These are phyloP conservation scores for Lactifluus rugatus DNA, from an alignment of 768 basidiomycete genomes.

Conservation along the genomic window DNA sequence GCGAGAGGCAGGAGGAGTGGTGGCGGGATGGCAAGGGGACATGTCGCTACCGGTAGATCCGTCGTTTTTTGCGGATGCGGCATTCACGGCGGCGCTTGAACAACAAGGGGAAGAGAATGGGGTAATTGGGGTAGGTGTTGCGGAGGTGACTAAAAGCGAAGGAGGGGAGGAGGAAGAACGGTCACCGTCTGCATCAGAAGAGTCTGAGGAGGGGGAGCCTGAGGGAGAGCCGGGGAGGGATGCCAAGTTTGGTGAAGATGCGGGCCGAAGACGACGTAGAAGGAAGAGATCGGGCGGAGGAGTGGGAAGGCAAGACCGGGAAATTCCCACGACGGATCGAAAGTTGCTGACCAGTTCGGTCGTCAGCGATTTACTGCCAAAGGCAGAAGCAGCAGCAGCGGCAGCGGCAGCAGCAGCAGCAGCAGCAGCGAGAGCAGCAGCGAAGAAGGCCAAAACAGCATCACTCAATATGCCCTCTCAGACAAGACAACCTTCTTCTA, in stretches of 20 bases:
- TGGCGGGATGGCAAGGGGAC: conserved; percentile 34
- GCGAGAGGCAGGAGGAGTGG: conserved; percentile 25
- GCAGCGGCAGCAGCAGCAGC: conserved; percentile 5
- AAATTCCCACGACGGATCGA: conserved; percentile 12
- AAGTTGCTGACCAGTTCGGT: conserved; percentile 12
- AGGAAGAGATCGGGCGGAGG: neutral
- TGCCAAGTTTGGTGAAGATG: neutral
- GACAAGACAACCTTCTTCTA: conserved; percentile 41
- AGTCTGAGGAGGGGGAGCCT: neutral
- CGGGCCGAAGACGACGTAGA: conserved; percentile 1
- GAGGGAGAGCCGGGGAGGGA: neutral
- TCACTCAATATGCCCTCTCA: conserved; percentile 21
- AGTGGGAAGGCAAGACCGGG: neutral
- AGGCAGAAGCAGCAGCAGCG: conserved; percentile 20
- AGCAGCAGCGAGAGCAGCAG: neutral
- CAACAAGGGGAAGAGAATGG: conserved; percentile 34
- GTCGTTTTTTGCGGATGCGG: conserved; percentile 44
- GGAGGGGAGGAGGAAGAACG: conserved; percentile 4
- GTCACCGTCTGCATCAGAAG: neutral
- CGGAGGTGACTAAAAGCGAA: conserved; percentile 16
- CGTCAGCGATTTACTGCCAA: conserved; percentile 12
- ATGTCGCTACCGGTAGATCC: conserved; percentile 39
- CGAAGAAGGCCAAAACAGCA: conserved; percentile 2
- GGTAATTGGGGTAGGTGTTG: conserved; percentile 23
- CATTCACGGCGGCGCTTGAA: conserved; percentile 42